Percentiles rank a stretch among this genome's conserved stretches.
Evolutionary conservation across 73 alveolate species (phyloP).

Genomic region (Urostyla sp.): DNA sequence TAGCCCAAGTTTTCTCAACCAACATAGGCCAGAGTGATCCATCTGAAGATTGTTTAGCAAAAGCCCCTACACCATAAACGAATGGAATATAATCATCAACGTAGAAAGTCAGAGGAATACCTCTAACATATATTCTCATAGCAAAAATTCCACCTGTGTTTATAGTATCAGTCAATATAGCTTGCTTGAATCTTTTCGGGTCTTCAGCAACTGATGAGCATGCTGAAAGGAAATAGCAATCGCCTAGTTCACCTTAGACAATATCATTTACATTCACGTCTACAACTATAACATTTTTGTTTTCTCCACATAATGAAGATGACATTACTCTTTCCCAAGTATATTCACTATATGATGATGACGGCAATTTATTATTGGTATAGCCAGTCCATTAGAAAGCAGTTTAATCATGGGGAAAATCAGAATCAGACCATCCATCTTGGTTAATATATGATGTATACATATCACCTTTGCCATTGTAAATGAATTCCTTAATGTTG

Average conservation of each 20-base stretch:
- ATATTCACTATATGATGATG: too few species aligned
- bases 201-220: constrained; percentile 72
- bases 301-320: neutral
- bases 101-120: neutral
- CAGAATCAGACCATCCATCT: too few species aligned
- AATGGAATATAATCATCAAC: constrained; percentile 14
- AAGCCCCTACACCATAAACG: neutral
- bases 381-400: too few species aligned
- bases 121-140: constrained; percentile 56
- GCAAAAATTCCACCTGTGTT: constrained; percentile 86
- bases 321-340: constrained; percentile 11
- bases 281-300: too few species aligned
- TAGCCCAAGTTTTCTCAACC: constrained; percentile 96
- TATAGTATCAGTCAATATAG: constrained; percentile 70
- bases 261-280: constrained; percentile 61
- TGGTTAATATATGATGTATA: too few species aligned
- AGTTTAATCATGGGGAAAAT: too few species aligned
- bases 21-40: constrained; percentile 90
- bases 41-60: constrained; percentile 61
- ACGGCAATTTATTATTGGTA: too few species aligned
- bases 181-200: constrained; percentile 59
- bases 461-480: too few species aligned
- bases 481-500: too few species aligned
- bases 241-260: constrained; percentile 78
- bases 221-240: constrained; percentile 82